These are phyloP conservation scores for Trichosporon ovoides DNA, from an alignment of 1,284 basidiomycete species.

Conservation along the genomic window DNA sequence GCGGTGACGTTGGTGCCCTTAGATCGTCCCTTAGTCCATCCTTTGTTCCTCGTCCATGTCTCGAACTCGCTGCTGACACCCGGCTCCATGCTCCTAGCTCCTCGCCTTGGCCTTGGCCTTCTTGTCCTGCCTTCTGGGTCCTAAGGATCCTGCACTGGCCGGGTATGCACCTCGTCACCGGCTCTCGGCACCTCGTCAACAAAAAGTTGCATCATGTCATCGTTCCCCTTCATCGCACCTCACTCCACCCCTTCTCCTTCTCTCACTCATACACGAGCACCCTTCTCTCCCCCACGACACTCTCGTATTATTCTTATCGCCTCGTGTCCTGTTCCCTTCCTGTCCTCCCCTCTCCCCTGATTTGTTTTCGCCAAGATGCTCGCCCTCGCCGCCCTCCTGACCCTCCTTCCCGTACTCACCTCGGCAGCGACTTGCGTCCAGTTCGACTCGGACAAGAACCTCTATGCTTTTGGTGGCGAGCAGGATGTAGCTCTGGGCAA, in stretches of 20 bases:
- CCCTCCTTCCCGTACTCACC: conserved; percentile 27
- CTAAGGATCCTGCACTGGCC: no score
- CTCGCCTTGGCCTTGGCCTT: no score
- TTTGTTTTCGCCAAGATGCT: conserved; percentile 10
- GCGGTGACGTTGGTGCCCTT: no score
- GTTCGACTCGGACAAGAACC: conserved; percentile 44
- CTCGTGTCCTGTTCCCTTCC: neutral
- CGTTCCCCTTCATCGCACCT: neutral
- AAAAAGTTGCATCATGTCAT: no score
- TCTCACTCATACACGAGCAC: neutral
- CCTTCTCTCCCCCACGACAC: neutral
- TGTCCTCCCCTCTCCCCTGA: neutral
- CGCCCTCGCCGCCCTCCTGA: conserved; percentile 24
- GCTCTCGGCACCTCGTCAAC: no score
- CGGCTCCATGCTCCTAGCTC: no score
- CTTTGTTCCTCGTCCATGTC: no score
- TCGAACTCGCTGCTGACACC: no score
- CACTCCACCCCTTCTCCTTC: neutral
- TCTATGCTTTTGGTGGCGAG: conserved; percentile 48
- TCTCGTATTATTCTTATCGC: no score
- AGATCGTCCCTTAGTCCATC: no score
- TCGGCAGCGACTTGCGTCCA: conserved; percentile 44
- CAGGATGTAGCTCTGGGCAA: conserved; percentile 45
- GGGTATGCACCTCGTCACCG: no score
- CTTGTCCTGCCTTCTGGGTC: no score